Percentiles rank a stretch among this genome's conserved stretches.
These are phyloP conservation scores for Phytophthora constricta DNA, from an alignment of 352 stramenopile genomes.

Conservation along the genomic window DNA sequence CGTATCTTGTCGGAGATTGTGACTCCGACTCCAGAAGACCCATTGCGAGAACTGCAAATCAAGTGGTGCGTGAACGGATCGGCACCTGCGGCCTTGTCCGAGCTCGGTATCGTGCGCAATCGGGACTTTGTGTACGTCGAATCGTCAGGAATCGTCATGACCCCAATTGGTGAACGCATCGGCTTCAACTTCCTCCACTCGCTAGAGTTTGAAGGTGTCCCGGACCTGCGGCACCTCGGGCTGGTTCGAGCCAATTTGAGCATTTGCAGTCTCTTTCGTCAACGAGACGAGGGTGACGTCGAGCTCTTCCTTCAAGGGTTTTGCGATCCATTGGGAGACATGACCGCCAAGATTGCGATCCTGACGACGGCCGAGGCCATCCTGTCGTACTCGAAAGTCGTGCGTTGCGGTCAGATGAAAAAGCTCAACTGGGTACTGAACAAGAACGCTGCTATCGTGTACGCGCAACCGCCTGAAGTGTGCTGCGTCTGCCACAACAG, in stretches of 20 bases:
- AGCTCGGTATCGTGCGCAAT: conserved; percentile 42
- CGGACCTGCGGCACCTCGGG: conserved; percentile 28
- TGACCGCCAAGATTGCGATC: conserved; percentile 37
- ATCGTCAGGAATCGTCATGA: conserved; percentile 43
- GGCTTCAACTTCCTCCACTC: conserved; percentile 64
- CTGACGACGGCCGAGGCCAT: conserved; percentile 38
- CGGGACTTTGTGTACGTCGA: conserved; percentile 65
- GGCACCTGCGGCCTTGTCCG: conserved; percentile 39
- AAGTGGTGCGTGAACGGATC: conserved; percentile 60
- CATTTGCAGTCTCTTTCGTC: conserved; percentile 56
- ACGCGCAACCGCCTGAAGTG: conserved; percentile 24
- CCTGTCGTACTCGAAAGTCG: conserved; percentile 31
- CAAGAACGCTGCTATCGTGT: conserved; percentile 34
- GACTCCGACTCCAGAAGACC: conserved; percentile 35
- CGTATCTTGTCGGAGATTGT: conserved; percentile 46
- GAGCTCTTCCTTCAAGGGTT: conserved; percentile 48
- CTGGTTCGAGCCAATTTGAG: conserved; percentile 52
- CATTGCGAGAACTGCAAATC: conserved; percentile 48
- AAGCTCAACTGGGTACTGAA: conserved; percentile 45
- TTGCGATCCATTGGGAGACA: conserved; percentile 36
- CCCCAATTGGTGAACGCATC: conserved; percentile 45
- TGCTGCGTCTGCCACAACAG: conserved; percentile 38
- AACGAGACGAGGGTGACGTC: conserved; percentile 43
- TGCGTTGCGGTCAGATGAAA: conserved; percentile 44
- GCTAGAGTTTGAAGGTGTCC: conserved; percentile 52